phyloP scores from a whole-genome alignment of 768 basidiomycete genomes.

The Coprinellus aureogranulatus region DNA sequence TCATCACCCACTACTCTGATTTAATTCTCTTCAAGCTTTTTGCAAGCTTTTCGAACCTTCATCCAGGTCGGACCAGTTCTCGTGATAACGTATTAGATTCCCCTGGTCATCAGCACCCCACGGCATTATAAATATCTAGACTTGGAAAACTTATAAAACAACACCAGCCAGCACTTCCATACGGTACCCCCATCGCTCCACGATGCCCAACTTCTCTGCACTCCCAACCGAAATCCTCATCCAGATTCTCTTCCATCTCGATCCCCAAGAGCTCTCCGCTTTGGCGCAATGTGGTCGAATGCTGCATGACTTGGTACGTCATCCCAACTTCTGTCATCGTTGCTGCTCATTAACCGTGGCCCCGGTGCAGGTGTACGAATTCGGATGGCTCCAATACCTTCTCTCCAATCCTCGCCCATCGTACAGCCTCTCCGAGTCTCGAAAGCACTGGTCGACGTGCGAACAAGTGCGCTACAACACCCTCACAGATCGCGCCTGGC shows the following conservation, averaged over 20 bases:
- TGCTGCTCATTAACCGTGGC: neutral
- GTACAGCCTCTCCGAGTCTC: slow-evolving; percentile 44
- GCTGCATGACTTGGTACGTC: slow-evolving; percentile 45
- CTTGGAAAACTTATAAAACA: neutral
- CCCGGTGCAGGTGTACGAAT: slow-evolving; percentile 51
- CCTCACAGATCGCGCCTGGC: slow-evolving; percentile 57
- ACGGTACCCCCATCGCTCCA: slow-evolving; percentile 17
- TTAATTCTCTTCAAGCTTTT: neutral
- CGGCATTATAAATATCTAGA: neutral
- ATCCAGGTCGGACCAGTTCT: neutral
- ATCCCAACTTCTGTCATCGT: neutral
- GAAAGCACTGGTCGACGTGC: slow-evolving; percentile 43
- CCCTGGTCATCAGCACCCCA: neutral
- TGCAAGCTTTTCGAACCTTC: neutral
- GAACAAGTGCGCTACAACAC: slow-evolving; percentile 48
- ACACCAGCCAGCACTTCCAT: neutral
- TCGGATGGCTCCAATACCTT: slow-evolving; percentile 58
- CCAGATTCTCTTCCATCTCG: slow-evolving; percentile 46
- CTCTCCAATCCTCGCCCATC: slow-evolving; percentile 54
- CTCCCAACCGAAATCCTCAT: slow-evolving; percentile 60
- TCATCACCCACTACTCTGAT: neutral
- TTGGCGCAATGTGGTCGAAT: slow-evolving; percentile 40
- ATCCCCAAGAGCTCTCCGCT: slow-evolving; percentile 39
- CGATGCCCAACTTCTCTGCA: slow-evolving; percentile 17
- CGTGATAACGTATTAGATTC: neutral